phyloP scores from a whole-genome alignment of 768 basidiomycete genomes.

The Candolleomyces aberdarensis region DNA sequence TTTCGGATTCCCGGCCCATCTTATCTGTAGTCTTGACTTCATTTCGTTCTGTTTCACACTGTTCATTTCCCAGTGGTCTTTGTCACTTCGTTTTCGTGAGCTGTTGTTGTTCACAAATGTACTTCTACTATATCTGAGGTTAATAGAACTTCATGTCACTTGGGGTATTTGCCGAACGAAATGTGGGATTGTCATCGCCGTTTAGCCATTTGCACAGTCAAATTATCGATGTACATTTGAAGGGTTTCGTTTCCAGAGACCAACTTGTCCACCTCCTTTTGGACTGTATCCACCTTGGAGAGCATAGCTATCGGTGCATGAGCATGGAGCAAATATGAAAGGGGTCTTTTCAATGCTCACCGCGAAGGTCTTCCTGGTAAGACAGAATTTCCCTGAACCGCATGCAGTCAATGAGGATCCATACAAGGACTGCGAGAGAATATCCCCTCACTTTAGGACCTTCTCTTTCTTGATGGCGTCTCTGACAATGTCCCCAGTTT shows the following conservation, averaged over 20 bases:
- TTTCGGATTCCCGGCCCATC: background rate
- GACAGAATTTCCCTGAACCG: constrained; percentile 65
- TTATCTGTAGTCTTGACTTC: background rate
- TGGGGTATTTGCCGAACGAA: too few relatives aligned
- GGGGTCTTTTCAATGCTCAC: constrained; percentile 34
- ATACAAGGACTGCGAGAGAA: background rate
- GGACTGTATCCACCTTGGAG: constrained; percentile 61
- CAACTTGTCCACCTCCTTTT: constrained; percentile 80
- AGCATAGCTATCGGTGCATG: constrained; percentile 49
- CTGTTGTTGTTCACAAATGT: background rate
- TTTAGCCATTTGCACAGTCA: constrained; percentile 85
- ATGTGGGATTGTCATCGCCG: constrained; percentile 42
- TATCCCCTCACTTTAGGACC: constrained; percentile 60
- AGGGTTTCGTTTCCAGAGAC: constrained; percentile 76
- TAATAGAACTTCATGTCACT: background rate
- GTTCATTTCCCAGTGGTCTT: background rate
- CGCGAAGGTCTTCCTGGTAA: constrained; percentile 73
- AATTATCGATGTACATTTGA: constrained; percentile 87
- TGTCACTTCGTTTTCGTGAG: background rate
- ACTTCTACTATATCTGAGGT: background rate
- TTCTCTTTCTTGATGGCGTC: constrained; percentile 79
- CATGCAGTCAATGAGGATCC: background rate
- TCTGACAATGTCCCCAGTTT: constrained; percentile 58
- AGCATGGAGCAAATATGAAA: background rate
- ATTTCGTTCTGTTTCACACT: background rate